Percentiles rank a stretch among this genome's conserved stretches.
Conservation (phyloP, 2,329 filamentous ascomycete species). For the Diaporthe velutina region DNA sequence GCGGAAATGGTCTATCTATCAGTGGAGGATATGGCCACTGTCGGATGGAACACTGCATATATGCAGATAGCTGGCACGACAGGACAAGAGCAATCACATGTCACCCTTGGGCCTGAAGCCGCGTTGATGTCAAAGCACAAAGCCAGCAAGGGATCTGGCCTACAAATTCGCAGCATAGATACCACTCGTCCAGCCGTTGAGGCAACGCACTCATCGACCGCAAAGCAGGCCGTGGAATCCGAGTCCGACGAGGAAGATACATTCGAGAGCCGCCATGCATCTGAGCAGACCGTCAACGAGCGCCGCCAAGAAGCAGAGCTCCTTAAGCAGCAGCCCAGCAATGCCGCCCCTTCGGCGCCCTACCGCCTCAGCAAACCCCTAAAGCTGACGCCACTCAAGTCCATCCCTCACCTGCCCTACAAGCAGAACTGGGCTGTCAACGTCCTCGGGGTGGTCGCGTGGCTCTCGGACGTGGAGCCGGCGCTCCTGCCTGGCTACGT, state of each 20-base stretch:
- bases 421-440: slow-evolving; percentile 71
- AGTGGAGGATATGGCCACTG: slow-evolving; percentile 57
- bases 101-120: neutral
- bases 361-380: slow-evolving; percentile 58
- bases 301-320: slow-evolving; percentile 33
- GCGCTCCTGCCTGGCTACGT: slow-evolving; percentile 59
- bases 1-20: slow-evolving; percentile 58
- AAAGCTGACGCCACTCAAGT: slow-evolving; percentile 64
- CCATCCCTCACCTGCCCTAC: slow-evolving; percentile 66
- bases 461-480: slow-evolving; percentile 61
- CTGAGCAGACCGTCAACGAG: slow-evolving; percentile 34
- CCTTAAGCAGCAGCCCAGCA: slow-evolving; percentile 29
- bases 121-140: neutral
- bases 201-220: neutral
- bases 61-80: slow-evolving; percentile 43
- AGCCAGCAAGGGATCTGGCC: neutral
- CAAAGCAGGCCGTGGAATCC: slow-evolving; percentile 40
- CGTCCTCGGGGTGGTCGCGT: slow-evolving; percentile 63
- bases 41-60: slow-evolving; percentile 63
- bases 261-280: slow-evolving; percentile 41
- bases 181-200: neutral
- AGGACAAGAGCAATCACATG: neutral
- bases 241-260: slow-evolving; percentile 46
- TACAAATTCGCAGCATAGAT: neutral
- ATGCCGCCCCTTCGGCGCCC: slow-evolving; percentile 52